Percentiles rank a stretch among this genome's conserved stretches.
Conservation (phyloP, 352 stramenopile genomes). For the Pythium graminicola region DNA sequence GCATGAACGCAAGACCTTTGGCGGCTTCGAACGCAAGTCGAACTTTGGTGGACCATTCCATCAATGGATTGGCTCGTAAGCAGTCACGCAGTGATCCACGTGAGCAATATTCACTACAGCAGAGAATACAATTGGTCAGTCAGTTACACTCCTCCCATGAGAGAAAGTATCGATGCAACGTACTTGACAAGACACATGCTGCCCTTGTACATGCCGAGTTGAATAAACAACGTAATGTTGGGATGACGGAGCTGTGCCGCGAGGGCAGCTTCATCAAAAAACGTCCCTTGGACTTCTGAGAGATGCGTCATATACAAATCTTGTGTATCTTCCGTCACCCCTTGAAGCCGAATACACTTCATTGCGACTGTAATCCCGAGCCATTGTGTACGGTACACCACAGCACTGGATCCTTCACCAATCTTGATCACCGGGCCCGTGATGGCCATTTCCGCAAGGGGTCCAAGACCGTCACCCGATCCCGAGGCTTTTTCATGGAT, state of each 20-base stretch:
- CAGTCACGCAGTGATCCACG: slow-evolving; percentile 58
- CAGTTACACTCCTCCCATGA: neutral
- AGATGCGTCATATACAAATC: slow-evolving; percentile 68
- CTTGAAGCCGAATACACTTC: slow-evolving; percentile 57
- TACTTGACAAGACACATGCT: slow-evolving; percentile 73
- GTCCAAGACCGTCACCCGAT: slow-evolving; percentile 25
- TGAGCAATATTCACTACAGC: slow-evolving; percentile 52
- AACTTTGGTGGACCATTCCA: slow-evolving; percentile 66
- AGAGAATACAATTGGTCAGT: slow-evolving; percentile 13
- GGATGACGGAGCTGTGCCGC: slow-evolving; percentile 55
- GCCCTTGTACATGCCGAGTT: slow-evolving; percentile 54
- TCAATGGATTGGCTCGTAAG: slow-evolving; percentile 46
- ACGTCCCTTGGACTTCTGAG: slow-evolving; percentile 50
- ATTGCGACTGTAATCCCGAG: slow-evolving; percentile 71
- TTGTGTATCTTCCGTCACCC: slow-evolving; percentile 32
- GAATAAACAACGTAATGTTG: slow-evolving; percentile 76
- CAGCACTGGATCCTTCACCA: slow-evolving; percentile 51
- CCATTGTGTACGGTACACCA: slow-evolving; percentile 66
- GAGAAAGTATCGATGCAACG: slow-evolving; percentile 5
- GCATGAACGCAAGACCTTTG: slow-evolving; percentile 74
- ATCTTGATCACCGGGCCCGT: slow-evolving; percentile 59
- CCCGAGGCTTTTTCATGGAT: no score
- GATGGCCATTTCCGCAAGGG: slow-evolving; percentile 51
- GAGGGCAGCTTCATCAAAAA: slow-evolving; percentile 60
- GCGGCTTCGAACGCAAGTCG: slow-evolving; percentile 58